Evolutionary conservation across 805 yeast species (phyloP), one percentile per base, ranked within the genome.

Genomic region (Blastobotrys mokoenaii): DNA sequence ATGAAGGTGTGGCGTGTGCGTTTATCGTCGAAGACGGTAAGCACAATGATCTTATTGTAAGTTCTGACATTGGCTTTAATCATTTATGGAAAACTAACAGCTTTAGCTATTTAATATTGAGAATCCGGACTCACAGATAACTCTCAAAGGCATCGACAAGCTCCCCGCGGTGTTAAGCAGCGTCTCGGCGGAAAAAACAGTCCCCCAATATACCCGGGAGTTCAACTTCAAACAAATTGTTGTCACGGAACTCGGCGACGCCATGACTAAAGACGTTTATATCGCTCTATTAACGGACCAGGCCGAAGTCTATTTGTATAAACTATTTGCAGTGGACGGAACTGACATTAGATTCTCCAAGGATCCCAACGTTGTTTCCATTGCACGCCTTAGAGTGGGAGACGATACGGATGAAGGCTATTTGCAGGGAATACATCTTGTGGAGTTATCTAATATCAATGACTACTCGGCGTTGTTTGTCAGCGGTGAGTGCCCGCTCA

Each of bases 251-350:
- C 57, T 87, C 27, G 96, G 96, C 3, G 84, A 82, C 54, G 59
- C 64, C 7, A 52, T 59, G 30, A 50, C 58, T 25, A 70, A 73
- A 38, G 81, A 79, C 40, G 88, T 84, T 53, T 79, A 79, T 59
- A 61, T 88, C 47, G 72, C 87, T 0, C 69, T 85, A 6, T 64
- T 86, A 42, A 87, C 95, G 0, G 76, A 80, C 58, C 93, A 94
- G 44, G 95, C 94, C 54, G 93, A 86, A 59, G 66, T 87, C 1
- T 67, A 77, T 31, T 65, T 84, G 42, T 88, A 87, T 60, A 79
- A 77, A 53, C 65, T 80, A 31, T 77, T 64, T 49, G 67, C 67
- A 48, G 77, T 71, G 53, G 73, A 74, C 14, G 71, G 62, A 8
- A 22, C 27, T 20, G 1, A 29, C 11, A 7, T 43, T 18, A 22